Evolutionary conservation across 495 filamentous ascomycete genomes (phyloP), one percentile per base, ranked within the genome.

Genomic region (Neurospora sp.): DNA sequence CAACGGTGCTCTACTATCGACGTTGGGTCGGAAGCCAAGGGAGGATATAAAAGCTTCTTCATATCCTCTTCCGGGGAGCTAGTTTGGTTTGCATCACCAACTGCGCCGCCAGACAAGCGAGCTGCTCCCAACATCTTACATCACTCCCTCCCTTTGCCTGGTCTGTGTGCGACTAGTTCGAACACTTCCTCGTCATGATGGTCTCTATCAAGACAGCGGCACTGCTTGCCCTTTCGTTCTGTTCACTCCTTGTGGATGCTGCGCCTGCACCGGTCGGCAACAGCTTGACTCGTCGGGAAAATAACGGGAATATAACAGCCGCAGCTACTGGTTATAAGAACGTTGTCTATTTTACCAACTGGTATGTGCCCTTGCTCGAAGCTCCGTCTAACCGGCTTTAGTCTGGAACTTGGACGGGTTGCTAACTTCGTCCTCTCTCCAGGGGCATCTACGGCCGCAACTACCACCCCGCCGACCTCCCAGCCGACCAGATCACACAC

Each of bases 381-480:
- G 27, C 27, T 31, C 27, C 27, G 27, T 0, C 27, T 31, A 31
- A 31, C 27, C 27, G 27, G 27, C 27, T 31, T 31, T 31, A 3
- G 27, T 31, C 27, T 31, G 27, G 27, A 31, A 31, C 27, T 31
- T 31, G 27, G 27, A 31, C 27, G 27, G 27, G 27, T 31, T 31
- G 27, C 27, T 31, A 31, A 31, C 27, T 31, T 31, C 27, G 27
- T 31, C 27, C 27, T 35, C 31, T 35, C 31, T 35, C 35, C 71
- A 84, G 93, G 94, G 92, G 90, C 41, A 96, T 97, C 75, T 97
- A 97, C 77, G 92, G 87, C 59, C 87, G 94, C 75, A 89, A 92
- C 75, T 93, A 94, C 80, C 87, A 94, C 70, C 92, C 93, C 3
- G 87, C 92, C 71, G 89, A 95, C 76, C 85, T 98, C 31, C 94